Conservation (phyloP, 345 rosid genomes). For the Corchorus capsularis region DNA sequence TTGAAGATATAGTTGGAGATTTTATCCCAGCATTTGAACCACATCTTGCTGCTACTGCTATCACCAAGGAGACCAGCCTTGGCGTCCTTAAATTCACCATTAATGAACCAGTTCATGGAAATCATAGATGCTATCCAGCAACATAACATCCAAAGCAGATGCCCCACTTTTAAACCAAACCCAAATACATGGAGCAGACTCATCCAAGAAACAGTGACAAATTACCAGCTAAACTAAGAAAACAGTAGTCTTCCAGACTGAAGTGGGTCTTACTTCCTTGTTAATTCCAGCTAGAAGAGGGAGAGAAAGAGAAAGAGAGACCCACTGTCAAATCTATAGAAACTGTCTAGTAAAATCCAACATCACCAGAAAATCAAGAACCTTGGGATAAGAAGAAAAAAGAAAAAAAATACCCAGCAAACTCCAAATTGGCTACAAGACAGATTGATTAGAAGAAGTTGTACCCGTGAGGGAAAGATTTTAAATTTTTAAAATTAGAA, state of each 20-base stretch:
- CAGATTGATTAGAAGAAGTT: slow-evolving; percentile 24
- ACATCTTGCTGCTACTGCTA: slow-evolving; percentile 56
- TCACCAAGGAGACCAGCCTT: slow-evolving; percentile 49
- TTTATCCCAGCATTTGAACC: slow-evolving; percentile 61
- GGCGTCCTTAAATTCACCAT: slow-evolving; percentile 56
- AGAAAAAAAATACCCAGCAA: slow-evolving; percentile 10
- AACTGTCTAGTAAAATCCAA: slow-evolving; percentile 43
- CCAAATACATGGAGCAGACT: slow-evolving; percentile 71
- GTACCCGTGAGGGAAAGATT: slow-evolving; percentile 8
- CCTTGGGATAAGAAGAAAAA: slow-evolving; percentile 21
- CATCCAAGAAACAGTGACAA: slow-evolving; percentile 59
- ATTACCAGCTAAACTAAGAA: slow-evolving; percentile 30
- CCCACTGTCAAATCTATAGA: slow-evolving; percentile 45
- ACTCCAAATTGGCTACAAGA: slow-evolving; percentile 30
- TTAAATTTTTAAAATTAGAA: not conserved
- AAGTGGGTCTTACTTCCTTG: slow-evolving; percentile 35
- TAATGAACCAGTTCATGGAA: slow-evolving; percentile 61
- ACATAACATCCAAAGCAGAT: slow-evolving; percentile 78
- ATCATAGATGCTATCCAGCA: slow-evolving; percentile 69
- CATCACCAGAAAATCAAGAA: slow-evolving; percentile 38
- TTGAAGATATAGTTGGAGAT: slow-evolving; percentile 41
- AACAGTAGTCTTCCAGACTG: slow-evolving; percentile 23
- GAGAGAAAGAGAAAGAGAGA: slow-evolving; percentile 29
- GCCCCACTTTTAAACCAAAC: slow-evolving; percentile 84
- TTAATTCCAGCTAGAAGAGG: slow-evolving; percentile 35